These are phyloP conservation scores for Globisporangium cederbergense DNA, from an alignment of 352 stramenopile genomes.

Conservation along the genomic window DNA sequence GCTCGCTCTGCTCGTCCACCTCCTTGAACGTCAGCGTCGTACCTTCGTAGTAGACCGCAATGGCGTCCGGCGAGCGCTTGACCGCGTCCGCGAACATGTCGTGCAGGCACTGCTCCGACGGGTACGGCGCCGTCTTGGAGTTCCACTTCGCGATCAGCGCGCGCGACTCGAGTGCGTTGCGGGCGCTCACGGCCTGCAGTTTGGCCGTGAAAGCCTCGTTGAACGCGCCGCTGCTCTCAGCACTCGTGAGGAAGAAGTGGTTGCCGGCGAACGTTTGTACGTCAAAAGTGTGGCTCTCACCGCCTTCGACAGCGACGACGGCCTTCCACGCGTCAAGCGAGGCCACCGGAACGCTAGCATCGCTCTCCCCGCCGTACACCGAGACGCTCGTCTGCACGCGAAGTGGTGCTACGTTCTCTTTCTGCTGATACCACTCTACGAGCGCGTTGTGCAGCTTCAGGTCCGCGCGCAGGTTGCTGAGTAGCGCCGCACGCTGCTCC, in stretches of 20 bases:
- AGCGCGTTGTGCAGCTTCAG: slow-evolving; percentile 54
- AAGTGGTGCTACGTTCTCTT: slow-evolving; percentile 6
- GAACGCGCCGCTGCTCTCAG: slow-evolving; percentile 30
- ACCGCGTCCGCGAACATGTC: slow-evolving; percentile 76
- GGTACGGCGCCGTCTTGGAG: slow-evolving; percentile 48
- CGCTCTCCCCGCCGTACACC: slow-evolving; percentile 50
- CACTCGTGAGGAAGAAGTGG: slow-evolving; percentile 61
- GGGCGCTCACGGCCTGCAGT: slow-evolving; percentile 29
- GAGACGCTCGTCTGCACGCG: slow-evolving; percentile 26
- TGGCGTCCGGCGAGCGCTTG: slow-evolving; percentile 48
- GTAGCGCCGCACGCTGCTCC: slow-evolving; percentile 30
- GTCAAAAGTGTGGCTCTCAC: slow-evolving; percentile 19
- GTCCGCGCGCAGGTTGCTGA: slow-evolving; percentile 36
- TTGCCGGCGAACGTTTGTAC: slow-evolving; percentile 49
- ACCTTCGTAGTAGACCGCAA: slow-evolving; percentile 74
- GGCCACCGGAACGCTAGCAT: slow-evolving; percentile 31
- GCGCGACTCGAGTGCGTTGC: slow-evolving; percentile 41
- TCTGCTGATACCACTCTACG: slow-evolving; percentile 33
- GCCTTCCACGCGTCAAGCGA: slow-evolving; percentile 37
- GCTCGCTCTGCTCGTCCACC: slow-evolving; percentile 62
- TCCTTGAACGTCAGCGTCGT: slow-evolving; percentile 64
- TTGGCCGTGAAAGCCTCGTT: slow-evolving; percentile 31
- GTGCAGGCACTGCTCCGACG: slow-evolving; percentile 72
- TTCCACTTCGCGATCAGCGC: slow-evolving; percentile 52
- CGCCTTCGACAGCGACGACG: slow-evolving; percentile 16